phyloP scores from a whole-genome alignment of 371 early-diverging fungal species.

The Syncephalastrum monosporum region DNA sequence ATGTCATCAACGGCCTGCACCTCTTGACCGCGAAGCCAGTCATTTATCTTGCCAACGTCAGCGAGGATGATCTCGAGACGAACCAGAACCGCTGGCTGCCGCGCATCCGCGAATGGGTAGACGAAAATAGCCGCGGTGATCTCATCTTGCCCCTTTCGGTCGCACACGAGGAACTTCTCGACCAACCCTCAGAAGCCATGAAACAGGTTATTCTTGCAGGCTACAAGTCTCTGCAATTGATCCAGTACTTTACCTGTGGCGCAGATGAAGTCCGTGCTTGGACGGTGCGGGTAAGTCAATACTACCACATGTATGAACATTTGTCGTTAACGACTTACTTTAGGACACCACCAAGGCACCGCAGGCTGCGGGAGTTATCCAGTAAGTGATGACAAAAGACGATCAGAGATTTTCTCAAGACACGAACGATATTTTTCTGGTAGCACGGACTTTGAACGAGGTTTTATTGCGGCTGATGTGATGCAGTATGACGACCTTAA shows the following conservation, averaged over 20 bases:
- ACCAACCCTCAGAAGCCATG: too few relatives aligned
- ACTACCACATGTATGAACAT: background rate
- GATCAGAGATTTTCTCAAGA: background rate
- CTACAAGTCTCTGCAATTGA: conserved; percentile 82
- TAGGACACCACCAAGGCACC: conserved; percentile 82
- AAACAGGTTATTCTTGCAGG: conserved; percentile 76
- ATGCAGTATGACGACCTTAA: conserved; percentile 70
- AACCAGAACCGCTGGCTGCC: conserved; percentile 64
- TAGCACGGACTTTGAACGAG: conserved; percentile 85
- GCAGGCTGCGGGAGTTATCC: conserved; percentile 91
- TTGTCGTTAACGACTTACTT: background rate
- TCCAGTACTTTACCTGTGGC: conserved; percentile 92
- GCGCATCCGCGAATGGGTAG: conserved; percentile 86
- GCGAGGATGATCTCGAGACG: conserved; percentile 58
- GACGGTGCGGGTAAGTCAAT: conserved; percentile 60
- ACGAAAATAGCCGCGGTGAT: conserved; percentile 83
- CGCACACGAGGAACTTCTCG: conserved; percentile 56
- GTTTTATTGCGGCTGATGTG: conserved; percentile 93
- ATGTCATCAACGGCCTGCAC: conserved; percentile 79
- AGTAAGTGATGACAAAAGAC: conserved; percentile 29
- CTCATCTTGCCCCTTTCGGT: conserved; percentile 88
- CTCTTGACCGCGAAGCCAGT: conserved; percentile 94
- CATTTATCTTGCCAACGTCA: conserved; percentile 88
- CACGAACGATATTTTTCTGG: background rate
- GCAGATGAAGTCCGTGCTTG: conserved; percentile 84